phyloP scores from a whole-genome alignment of 2,329 filamentous ascomycete species.

The Mollisia scopiformis region DNA sequence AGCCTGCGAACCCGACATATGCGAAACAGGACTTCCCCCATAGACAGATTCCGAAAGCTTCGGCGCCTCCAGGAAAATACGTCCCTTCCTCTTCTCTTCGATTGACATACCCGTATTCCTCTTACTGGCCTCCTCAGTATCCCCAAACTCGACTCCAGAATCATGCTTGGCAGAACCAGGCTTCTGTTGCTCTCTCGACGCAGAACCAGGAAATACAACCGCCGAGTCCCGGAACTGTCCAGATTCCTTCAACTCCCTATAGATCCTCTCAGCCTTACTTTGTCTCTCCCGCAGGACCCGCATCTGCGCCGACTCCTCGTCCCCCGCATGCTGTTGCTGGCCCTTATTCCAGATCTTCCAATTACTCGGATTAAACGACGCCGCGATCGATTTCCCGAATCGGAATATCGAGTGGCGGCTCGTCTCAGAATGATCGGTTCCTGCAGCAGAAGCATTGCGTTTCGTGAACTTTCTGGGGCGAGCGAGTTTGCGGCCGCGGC shows the following conservation, averaged over 20 bases:
- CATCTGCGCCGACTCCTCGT: slow-evolving; percentile 44
- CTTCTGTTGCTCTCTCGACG: neutral
- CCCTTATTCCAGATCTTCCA: slow-evolving; percentile 44
- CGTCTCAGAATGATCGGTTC: slow-evolving; percentile 13
- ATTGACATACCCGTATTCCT: slow-evolving; percentile 14
- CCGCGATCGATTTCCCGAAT: slow-evolving; percentile 56
- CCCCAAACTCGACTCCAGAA: slow-evolving; percentile 31
- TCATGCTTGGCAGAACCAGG: slow-evolving; percentile 28
- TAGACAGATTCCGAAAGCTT: slow-evolving; percentile 2
- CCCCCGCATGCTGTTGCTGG: slow-evolving; percentile 35
- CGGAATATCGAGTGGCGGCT: slow-evolving; percentile 51
- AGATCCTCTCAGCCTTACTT: slow-evolving; percentile 51
- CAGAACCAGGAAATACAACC: slow-evolving; percentile 18
- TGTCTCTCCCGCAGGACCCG: slow-evolving; percentile 46
- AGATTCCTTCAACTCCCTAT: slow-evolving; percentile 55
- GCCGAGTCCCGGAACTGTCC: slow-evolving; percentile 43
- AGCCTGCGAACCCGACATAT: slow-evolving; percentile 14
- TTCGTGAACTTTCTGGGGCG: slow-evolving; percentile 19
- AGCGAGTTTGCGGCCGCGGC: slow-evolving; percentile 21
- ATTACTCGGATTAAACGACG: slow-evolving; percentile 56
- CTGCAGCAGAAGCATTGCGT: slow-evolving; percentile 24
- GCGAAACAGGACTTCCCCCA: slow-evolving; percentile 23
- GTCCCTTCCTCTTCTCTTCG: slow-evolving; percentile 32
- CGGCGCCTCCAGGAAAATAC: slow-evolving; percentile 28
- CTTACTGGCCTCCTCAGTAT: slow-evolving; percentile 10